Evolutionary conservation across 2,329 filamentous ascomycete species (phyloP).

Genomic region (Beauveria sp.): DNA sequence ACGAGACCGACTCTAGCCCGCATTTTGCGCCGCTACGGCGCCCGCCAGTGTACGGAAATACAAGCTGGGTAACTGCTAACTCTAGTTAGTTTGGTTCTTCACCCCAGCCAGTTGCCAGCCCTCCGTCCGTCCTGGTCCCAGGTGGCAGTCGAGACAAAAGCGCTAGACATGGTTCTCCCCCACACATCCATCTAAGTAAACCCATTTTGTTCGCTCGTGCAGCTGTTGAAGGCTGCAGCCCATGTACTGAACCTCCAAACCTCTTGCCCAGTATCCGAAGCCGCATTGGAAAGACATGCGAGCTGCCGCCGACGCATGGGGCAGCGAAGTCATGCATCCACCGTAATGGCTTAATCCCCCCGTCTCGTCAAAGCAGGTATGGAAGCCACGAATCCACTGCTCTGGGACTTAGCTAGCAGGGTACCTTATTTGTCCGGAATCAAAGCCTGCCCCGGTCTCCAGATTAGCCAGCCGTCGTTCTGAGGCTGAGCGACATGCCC

Average conservation of each 20-base stretch:
- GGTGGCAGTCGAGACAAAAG: slow-evolving; percentile 1
- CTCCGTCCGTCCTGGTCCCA: background rate
- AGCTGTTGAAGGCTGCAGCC: background rate
- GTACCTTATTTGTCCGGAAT: background rate
- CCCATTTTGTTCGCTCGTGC: background rate
- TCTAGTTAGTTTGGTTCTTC: background rate
- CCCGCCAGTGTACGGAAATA: background rate
- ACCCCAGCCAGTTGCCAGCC: background rate
- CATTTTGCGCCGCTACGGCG: background rate
- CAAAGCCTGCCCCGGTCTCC: background rate
- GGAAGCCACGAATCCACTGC: slow-evolving; percentile 5
- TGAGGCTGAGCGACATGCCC: no score
- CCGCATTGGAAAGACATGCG: slow-evolving; percentile 3
- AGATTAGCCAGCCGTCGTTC: background rate
- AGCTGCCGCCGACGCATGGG: slow-evolving; percentile 9
- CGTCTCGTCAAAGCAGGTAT: background rate
- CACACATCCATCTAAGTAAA: slow-evolving; percentile 7
- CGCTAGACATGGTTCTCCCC: slow-evolving; percentile 3
- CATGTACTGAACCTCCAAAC: background rate
- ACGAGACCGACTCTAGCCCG: background rate
- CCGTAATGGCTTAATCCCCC: slow-evolving; percentile 5
- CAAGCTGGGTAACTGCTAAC: background rate
- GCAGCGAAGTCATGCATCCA: slow-evolving; percentile 8
- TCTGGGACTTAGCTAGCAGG: background rate
- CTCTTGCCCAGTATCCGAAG: slow-evolving; percentile 8